phyloP scores from a whole-genome alignment of 208 protist species.

The Crithidia thermophila region DNA sequence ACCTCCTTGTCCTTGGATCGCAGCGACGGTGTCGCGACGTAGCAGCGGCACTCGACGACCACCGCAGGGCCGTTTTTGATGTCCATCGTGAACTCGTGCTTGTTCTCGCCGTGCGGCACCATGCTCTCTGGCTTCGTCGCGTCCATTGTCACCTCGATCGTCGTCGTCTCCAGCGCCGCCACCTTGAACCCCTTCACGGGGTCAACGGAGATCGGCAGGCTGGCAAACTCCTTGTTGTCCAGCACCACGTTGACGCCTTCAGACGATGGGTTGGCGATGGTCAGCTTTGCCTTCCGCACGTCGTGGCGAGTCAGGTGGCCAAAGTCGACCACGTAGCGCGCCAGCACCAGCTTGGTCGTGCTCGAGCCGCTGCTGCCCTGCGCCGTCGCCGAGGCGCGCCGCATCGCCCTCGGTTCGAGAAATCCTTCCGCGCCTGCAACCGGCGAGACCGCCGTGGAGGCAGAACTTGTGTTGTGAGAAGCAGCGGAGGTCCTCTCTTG shows the following conservation, averaged over 20 bases:
- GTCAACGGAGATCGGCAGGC: conserved; percentile 63
- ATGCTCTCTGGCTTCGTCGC: conserved; percentile 31
- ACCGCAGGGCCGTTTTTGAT: conserved; percentile 86
- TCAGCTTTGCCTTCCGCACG: conserved; percentile 70
- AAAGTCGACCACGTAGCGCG: conserved; percentile 93
- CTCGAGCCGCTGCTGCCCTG: not conserved
- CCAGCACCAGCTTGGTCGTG: conserved; percentile 69
- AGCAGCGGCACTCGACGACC: conserved; percentile 85
- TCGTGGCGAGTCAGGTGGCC: conserved; percentile 93
- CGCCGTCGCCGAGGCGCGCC: conserved; percentile 56
- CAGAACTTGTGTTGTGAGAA: not conserved
- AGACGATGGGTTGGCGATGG: conserved; percentile 86
- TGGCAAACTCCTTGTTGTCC: conserved; percentile 72
- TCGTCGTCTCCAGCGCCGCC: conserved; percentile 44
- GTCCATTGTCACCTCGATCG: conserved; percentile 64
- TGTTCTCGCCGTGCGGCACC: conserved; percentile 62
- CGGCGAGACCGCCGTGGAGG: not conserved
- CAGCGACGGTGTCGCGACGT: conserved; percentile 91
- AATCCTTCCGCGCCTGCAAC: too few relatives aligned
- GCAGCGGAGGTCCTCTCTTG: not conserved
- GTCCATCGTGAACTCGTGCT: conserved; percentile 81
- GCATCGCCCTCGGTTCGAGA: conserved; percentile 37
- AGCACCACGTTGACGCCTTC: conserved; percentile 71
- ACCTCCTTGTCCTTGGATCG: conserved; percentile 57
- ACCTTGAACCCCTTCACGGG: conserved; percentile 84